These are phyloP conservation scores for Stemphylium beticola DNA, from an alignment of 2,329 filamentous ascomycete species.

Conservation along the genomic window DNA sequence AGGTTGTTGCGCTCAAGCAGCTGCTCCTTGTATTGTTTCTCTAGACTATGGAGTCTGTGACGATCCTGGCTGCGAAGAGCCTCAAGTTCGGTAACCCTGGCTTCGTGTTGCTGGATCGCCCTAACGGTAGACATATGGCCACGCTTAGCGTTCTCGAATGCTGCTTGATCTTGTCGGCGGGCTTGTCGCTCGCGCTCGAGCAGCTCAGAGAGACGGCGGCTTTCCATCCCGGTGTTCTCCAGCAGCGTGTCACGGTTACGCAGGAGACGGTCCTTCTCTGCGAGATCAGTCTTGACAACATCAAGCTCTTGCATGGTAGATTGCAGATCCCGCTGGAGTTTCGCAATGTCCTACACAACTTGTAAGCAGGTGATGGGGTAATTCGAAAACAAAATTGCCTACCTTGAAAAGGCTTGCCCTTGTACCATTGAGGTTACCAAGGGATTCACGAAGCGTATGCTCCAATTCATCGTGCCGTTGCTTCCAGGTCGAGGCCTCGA, in stretches of 20 bases:
- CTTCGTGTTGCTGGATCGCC: slow-evolving; percentile 83
- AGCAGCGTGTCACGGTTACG: slow-evolving; percentile 87
- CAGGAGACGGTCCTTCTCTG: slow-evolving; percentile 90
- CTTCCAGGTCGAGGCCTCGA: slow-evolving; percentile 90
- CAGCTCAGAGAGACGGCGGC: slow-evolving; percentile 80
- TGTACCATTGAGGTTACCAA: slow-evolving; percentile 87
- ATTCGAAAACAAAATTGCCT: slow-evolving; percentile 10
- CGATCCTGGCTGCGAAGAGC: slow-evolving; percentile 77
- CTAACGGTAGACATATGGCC: slow-evolving; percentile 86
- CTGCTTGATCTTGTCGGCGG: slow-evolving; percentile 83
- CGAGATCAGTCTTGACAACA: slow-evolving; percentile 73
- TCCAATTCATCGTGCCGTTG: slow-evolving; percentile 89
- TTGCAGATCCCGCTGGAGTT: slow-evolving; percentile 86
- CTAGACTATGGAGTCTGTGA: slow-evolving; percentile 75
- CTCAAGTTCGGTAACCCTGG: slow-evolving; percentile 85
- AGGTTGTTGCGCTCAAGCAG: slow-evolving; percentile 88
- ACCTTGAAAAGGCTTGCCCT: slow-evolving; percentile 84
- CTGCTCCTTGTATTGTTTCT: slow-evolving; percentile 84
- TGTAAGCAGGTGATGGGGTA: slow-evolving; percentile 24
- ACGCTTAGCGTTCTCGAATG: slow-evolving; percentile 87
- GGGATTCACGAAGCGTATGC: slow-evolving; percentile 81
- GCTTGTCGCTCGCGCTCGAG: slow-evolving; percentile 88
- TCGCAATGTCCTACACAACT: slow-evolving; percentile 72
- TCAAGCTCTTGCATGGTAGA: slow-evolving; percentile 84
- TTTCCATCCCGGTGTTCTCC: slow-evolving; percentile 87